These are phyloP conservation scores for Epithemia pelagica DNA, from an alignment of 108 stramenopile genomes.

Conservation along the genomic window DNA sequence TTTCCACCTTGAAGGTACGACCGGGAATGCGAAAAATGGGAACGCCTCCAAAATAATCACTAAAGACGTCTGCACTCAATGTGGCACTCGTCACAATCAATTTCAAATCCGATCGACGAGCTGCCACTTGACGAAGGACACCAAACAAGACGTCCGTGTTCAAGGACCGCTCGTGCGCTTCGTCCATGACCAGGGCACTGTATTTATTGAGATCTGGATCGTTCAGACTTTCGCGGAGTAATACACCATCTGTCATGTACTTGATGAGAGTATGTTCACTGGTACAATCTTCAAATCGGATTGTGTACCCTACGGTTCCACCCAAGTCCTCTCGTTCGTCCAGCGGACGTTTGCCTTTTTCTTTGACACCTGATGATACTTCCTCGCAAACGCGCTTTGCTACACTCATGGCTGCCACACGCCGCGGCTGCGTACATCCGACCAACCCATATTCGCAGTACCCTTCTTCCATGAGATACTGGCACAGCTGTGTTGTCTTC, in stretches of 20 bases:
- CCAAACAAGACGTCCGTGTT: slow-evolving; percentile 99
- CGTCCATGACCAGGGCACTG: slow-evolving; percentile 88
- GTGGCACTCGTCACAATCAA: slow-evolving; percentile 98
- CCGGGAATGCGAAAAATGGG: slow-evolving; percentile 95
- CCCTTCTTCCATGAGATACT: slow-evolving; percentile 96
- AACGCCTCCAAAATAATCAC: slow-evolving; percentile 94
- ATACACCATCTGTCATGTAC: slow-evolving; percentile 97
- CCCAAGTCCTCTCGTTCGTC: slow-evolving; percentile 83
- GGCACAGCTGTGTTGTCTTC: slow-evolving; percentile 97
- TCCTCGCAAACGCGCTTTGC: slow-evolving; percentile 98
- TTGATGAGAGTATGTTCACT: slow-evolving; percentile 79
- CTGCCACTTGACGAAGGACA: slow-evolving; percentile 87
- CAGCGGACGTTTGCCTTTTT: slow-evolving; percentile 38
- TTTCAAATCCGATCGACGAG: slow-evolving; percentile 90
- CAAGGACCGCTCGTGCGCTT: slow-evolving; percentile 94
- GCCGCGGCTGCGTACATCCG: slow-evolving; percentile 94
- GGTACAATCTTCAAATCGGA: slow-evolving; percentile 98
- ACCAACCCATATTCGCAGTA: slow-evolving; percentile 89
- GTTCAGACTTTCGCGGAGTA: slow-evolving; percentile 91
- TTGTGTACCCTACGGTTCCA: slow-evolving; percentile 94
- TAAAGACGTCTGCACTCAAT: slow-evolving; percentile 91
- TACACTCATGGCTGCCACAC: slow-evolving; percentile 99
- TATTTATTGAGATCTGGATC: slow-evolving; percentile 95
- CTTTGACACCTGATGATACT: slow-evolving; percentile 63
- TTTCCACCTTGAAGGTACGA: slow-evolving; percentile 94